Evolutionary conservation across 129 eudicot species (phyloP).

Genomic region (Silybum marianum): DNA sequence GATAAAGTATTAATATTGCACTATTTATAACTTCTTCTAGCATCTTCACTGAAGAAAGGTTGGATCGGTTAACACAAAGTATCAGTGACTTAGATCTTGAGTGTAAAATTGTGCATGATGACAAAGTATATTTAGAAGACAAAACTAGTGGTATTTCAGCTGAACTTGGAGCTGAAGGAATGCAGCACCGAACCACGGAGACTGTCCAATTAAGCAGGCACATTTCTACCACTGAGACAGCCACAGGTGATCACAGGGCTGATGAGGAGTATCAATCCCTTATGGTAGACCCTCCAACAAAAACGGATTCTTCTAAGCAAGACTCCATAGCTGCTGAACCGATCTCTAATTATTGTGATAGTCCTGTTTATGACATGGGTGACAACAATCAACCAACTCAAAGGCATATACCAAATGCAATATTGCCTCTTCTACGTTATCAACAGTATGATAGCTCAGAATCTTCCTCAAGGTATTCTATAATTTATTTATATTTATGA

Average conservation of each 20-base stretch:
- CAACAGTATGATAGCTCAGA: conserved; percentile 83
- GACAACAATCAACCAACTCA: conserved; percentile 49
- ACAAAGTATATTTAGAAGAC: conserved; percentile 51
- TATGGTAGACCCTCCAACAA: conserved; percentile 38
- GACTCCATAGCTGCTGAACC: conserved; percentile 38
- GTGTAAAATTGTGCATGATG: conserved; percentile 35
- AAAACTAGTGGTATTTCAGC: conserved; percentile 33
- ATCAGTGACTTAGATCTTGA: conserved; percentile 59
- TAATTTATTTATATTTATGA: conserved; percentile 11
- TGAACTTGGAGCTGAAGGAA: conserved; percentile 39
- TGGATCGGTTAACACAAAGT: conserved; percentile 75
- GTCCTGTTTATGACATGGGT: conserved; percentile 32
- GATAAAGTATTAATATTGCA: conserved; percentile 8
- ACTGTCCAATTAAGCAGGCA: conserved; percentile 44
- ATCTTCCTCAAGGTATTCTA: conserved; percentile 77
- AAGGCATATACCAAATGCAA: conserved; percentile 58
- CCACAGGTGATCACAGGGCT: conserved; percentile 26
- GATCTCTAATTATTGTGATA: conserved; percentile 39
- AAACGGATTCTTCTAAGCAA: conserved; percentile 34
- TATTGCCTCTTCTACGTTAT: conserved; percentile 60
- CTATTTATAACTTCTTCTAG: conserved; percentile 38
- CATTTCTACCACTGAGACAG: conserved; percentile 33
- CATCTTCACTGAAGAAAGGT: conserved; percentile 89
- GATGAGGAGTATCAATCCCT: conserved; percentile 29
- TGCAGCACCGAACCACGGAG: conserved; percentile 44